Base-by-base conservation (phyloP, 1,284 basidiomycete species). In the Rhodotorula sp. region DNA sequence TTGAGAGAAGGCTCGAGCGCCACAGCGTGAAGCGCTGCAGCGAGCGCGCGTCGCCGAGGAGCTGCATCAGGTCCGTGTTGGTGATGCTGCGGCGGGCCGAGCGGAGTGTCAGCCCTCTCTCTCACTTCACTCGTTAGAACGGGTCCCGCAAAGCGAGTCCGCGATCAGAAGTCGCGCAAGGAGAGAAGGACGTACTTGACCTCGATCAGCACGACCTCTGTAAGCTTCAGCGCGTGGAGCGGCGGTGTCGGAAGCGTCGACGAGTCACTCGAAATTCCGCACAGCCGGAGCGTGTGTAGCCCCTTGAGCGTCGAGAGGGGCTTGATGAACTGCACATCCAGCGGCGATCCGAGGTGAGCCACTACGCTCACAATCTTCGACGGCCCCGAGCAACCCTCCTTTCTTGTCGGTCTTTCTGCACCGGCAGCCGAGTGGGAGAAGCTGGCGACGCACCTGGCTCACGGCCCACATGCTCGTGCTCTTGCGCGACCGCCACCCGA, bases 251-350 rank as follows among this genome's bases (percentile, higher is more conserved):
- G 70, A 2, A 66, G 45, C 5, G 70, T 74, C 12, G 66, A 68
- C 12, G 73, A 74, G 55, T 76, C 74, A 52, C 72, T 74, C 42
- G 73, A 71, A 53, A 76, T 61, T n/a, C 74, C 74, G 53, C 74
- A 74, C 8, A 76, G 44, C 14, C 74, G 52, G 0, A 76, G 55
- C 3, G 70, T 72, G 13, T 54, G 62, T 2, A 76, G 55, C 5
- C 64, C 59, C 7, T 48, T 60, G n/a, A 76, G 63, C 2, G 70
- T 68, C n/a, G 49, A 53, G 21, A 76, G 68, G 25, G 74, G 74
- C 48, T 74, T 72, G 53, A 76, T 44, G 45, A 76, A 60, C 74
- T 76, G 58, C 45, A 19, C 10, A 17, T 23, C 25, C 19, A 53
- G 46, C 21, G 25, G 13, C 5, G 57, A 19, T n/a, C 17, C 9